Percentiles rank a stretch among this genome's conserved stretches.
Conservation (phyloP, 2,329 filamentous ascomycete genomes). For the Macrophomina pseudophaseolina region DNA sequence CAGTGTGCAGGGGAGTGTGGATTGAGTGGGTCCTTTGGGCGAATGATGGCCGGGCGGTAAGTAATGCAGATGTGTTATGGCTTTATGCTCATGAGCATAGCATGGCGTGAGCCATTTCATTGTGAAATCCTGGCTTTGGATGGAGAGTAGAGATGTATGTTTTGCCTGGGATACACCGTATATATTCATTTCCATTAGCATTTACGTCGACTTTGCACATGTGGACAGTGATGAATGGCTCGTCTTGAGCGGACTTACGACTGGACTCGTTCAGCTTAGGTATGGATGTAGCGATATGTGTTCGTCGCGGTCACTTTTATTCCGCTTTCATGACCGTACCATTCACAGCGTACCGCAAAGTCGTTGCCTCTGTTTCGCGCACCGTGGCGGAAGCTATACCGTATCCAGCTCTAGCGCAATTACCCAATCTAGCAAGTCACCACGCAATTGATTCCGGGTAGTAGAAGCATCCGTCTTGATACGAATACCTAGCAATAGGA, state of each 20-base stretch:
- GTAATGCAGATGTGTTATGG: not conserved
- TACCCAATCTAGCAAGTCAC: not conserved
- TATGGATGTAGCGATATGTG: too few relatives aligned
- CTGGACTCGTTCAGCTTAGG: too few relatives aligned
- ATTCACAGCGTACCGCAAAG: not conserved
- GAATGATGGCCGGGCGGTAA: not conserved
- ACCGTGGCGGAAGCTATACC: not conserved
- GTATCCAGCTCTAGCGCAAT: not conserved
- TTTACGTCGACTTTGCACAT: too few relatives aligned
- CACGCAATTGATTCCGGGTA: too few relatives aligned
- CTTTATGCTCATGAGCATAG: conserved; percentile 16
- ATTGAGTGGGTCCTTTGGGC: not conserved
- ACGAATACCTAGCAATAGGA: too few relatives aligned
- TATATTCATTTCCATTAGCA: too few relatives aligned
- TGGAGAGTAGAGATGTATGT: not conserved
- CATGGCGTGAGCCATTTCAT: not conserved
- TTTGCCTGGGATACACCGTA: not conserved
- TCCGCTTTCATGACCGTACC: not conserved
- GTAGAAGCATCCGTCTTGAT: too few relatives aligned
- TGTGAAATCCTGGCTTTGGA: not conserved
- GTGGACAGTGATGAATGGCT: too few relatives aligned
- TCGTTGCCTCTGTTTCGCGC: not conserved
- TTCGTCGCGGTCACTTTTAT: too few relatives aligned
- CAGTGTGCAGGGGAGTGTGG: not conserved
- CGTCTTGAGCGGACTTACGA: too few relatives aligned